Base-by-base conservation (phyloP, 2,329 filamentous ascomycete genomes). In the Scytalidium lignicola region DNA sequence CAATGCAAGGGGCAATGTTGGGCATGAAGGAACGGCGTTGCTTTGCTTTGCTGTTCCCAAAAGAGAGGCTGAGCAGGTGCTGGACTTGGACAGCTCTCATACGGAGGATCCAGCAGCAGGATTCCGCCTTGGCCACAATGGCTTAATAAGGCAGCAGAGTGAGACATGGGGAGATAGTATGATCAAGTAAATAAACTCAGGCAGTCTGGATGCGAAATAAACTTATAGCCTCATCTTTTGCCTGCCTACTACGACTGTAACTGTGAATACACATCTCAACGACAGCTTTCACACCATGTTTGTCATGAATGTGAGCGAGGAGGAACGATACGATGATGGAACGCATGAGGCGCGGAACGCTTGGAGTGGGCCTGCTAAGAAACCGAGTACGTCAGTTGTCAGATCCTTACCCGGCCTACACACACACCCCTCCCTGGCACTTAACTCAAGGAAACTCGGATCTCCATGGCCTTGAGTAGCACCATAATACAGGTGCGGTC, bases 351-450 rank as follows among this genome's bases (percentile, higher is more conserved):
- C 32, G 32, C 32, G 32, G 32, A 37, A 37, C 15, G 15, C 8
- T n/a, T 17, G n/a, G n/a, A 37, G 32, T n/a, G 32, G 32, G 15
- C 32, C 5, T 5, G 8, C 32, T 37, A 37, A 17, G 23, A 26
- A 26, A 37, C 12, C 4, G 32, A 17, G 32, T 37, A 37, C 32
- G 32, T 37, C 32, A 37, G 32, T 15, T 37, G 32, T 37, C 32
- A 37, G 32, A 37, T 37, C n/a, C 32, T 37, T 15, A 37, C 32
- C 32, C 15, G n/a, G 70, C 85, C 29, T 66, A 68, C 19, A 71
- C 72, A 28, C 28, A 58, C 67, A 2, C 64, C 71, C 9, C 66
- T 70, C 12, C 53, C 50, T 13, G 15, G 32, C 32, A 13, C 23
- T n/a, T n/a, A n/a, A n/a, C 23, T 10, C 10, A 5, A 26, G 23